phyloP scores from a whole-genome alignment of 2,329 filamentous ascomycete species.

The Dothideomycetidae sp. region DNA sequence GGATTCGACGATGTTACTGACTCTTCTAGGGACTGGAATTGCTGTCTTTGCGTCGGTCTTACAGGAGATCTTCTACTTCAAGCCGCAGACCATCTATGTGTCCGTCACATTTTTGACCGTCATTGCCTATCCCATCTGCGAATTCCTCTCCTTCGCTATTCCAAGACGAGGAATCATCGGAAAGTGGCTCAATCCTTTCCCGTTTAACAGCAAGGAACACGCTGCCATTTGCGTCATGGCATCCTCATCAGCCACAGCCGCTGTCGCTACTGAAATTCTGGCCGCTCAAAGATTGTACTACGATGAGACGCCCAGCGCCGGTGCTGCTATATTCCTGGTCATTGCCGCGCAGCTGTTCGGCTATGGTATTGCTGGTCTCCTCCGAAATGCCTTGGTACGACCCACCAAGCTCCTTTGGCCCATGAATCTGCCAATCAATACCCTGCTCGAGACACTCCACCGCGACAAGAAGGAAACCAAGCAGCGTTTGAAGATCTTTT shows the following conservation, averaged over 20 bases:
- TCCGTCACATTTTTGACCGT: slow-evolving; percentile 33
- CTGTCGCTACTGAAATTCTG: slow-evolving; percentile 27
- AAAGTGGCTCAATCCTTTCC: slow-evolving; percentile 27
- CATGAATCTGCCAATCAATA: slow-evolving; percentile 24
- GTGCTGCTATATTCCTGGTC: slow-evolving; percentile 29
- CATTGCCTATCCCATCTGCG: slow-evolving; percentile 30
- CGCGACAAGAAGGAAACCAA: slow-evolving; percentile 25
- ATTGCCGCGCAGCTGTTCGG: slow-evolving; percentile 37
- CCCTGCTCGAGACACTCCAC: slow-evolving; percentile 29
- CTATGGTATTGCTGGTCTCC: slow-evolving; percentile 35
- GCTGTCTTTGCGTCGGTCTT: slow-evolving; percentile 23
- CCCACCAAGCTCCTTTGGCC: slow-evolving; percentile 38
- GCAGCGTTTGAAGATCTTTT: slow-evolving; percentile 29
- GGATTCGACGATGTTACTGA: not conserved
- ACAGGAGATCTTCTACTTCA: slow-evolving; percentile 34
- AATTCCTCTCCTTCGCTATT: slow-evolving; percentile 25
- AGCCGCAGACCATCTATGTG: slow-evolving; percentile 33
- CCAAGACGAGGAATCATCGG: slow-evolving; percentile 24
- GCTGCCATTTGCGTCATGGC: slow-evolving; percentile 31
- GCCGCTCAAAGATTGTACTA: slow-evolving; percentile 37
- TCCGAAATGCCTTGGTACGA: slow-evolving; percentile 33
- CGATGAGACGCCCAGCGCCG: slow-evolving; percentile 12
- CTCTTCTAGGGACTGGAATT: slow-evolving; percentile 12
- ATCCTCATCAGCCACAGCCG: slow-evolving; percentile 24
- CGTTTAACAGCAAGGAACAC: slow-evolving; percentile 24